These are phyloP conservation scores for Eragrostis nindensis DNA, from an alignment of 176 grass and related monocot genomes.

Conservation along the genomic window DNA sequence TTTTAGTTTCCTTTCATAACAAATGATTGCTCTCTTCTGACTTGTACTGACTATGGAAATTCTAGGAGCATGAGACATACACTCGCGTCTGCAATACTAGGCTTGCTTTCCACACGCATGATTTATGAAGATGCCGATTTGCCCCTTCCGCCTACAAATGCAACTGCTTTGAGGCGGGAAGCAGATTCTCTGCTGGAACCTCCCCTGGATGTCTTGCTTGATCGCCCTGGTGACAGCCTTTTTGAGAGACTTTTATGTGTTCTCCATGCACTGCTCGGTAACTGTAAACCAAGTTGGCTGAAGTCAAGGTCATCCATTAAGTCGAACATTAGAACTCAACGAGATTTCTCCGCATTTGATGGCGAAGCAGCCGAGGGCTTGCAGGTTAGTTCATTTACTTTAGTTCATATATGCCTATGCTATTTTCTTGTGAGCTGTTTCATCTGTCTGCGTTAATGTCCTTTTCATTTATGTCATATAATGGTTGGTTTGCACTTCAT, in stretches of 20 bases:
- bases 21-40: constrained; percentile 28
- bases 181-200: constrained; percentile 62
- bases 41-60: constrained; percentile 43
- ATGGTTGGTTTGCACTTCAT: not conserved
- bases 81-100: constrained; percentile 83
- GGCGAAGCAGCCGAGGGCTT: constrained; percentile 70
- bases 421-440: not conserved
- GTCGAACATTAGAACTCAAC: constrained; percentile 54
- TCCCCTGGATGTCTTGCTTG: constrained; percentile 58
- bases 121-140: constrained; percentile 87
- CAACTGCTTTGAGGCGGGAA: constrained; percentile 51
- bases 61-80: constrained; percentile 86
- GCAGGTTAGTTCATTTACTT: constrained; percentile 65
- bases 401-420: constrained; percentile 4
- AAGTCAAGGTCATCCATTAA: constrained; percentile 74
- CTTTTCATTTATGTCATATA: constrained; percentile 1
- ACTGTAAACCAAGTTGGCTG: constrained; percentile 92
- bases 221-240: constrained; percentile 77
- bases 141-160: constrained; percentile 54
- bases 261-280: constrained; percentile 92
- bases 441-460: constrained; percentile 11
- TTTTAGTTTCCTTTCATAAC: constrained; percentile 20
- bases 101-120: constrained; percentile 80
- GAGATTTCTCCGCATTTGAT: constrained; percentile 86
- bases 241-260: constrained; percentile 92